Base-by-base conservation (phyloP, 768 basidiomycete species). In the Suillus decipiens region DNA sequence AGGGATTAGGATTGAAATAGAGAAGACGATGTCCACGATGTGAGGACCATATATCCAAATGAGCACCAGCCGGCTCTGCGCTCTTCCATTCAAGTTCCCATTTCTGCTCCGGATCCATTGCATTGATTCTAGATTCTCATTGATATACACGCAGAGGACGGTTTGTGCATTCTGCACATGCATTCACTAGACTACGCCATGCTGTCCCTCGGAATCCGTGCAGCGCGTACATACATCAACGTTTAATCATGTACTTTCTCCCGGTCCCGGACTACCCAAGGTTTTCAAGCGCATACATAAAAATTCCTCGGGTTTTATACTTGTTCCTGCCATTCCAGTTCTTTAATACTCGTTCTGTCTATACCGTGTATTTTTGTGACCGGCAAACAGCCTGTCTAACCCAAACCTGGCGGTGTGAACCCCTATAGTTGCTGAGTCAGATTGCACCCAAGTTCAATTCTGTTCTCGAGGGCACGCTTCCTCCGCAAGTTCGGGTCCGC, bases 1-100 rank as follows among this genome's bases (percentile, higher is more conserved):
- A 47, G 84, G 86, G 11, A 86, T 89, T 64, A 79, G 83, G 61
- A 81, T 89, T 24, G 82, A 89, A 63, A 81, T 89, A 19, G 87
- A 89, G 72, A 86, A 84, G 73, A 80, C 80, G 51, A 84, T 83
- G 28, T 78, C 81, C 57, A 81, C 80, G 59, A 78, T 84, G 70
- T 86, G 70, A 73, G 22, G 22, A 56, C 36, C 15, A 39, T 57
- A 56, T 17, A 28, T 42, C 24, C 24, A 31, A 33, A 41, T 41
- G 19, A 37, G 41, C 41, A 19, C 47, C 36, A 31, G 36, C 11
- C 33, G 17, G 41, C 45, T 42, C 63, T 55, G 37, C 58, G 10
- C 56, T 28, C n/a, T 62, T 6, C 36, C 55, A 34, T 59, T 48
- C 48, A 28, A 28, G 24, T 48, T 59, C 56, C 28, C 60, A 11